Percentiles rank a stretch among this genome's conserved stretches.
Conservation (phyloP, 345 rosid genomes). For the Citrus australasica region DNA sequence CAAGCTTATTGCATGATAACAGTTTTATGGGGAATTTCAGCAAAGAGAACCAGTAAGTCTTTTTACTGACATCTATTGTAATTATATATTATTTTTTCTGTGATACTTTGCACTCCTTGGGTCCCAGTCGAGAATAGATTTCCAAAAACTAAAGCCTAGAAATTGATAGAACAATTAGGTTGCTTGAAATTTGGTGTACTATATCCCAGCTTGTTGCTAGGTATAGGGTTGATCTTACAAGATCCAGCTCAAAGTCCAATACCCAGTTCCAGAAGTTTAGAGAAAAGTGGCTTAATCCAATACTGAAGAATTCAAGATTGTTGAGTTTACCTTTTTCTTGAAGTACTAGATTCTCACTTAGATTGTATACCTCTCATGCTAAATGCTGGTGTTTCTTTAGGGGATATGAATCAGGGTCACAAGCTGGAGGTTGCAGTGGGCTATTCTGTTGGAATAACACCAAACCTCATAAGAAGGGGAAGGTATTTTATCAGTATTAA, state of each 20-base stretch:
- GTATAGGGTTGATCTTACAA: neutral
- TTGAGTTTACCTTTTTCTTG: too few relatives aligned
- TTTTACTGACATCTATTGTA: slow-evolving; percentile 16
- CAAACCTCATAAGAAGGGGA: slow-evolving; percentile 44
- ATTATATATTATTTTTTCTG: neutral
- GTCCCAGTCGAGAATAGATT: neutral
- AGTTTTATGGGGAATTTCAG: slow-evolving; percentile 39
- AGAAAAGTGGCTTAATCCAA: neutral
- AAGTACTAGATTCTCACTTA: neutral
- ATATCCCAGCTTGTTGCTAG: neutral
- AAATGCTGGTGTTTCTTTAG: slow-evolving; percentile 30
- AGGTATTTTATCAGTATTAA: slow-evolving; percentile 38
- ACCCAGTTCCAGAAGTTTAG: neutral
- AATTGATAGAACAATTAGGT: neutral
- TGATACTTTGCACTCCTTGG: neutral
- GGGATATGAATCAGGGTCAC: slow-evolving; percentile 84
- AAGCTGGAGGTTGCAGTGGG: slow-evolving; percentile 69
- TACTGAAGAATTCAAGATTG: too few relatives aligned
- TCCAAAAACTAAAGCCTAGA: neutral
- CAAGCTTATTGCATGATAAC: slow-evolving; percentile 74
- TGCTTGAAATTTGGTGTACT: neutral
- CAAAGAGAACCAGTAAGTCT: slow-evolving; percentile 83
- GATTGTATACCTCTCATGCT: neutral
- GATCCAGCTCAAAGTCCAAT: neutral
- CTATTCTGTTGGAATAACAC: slow-evolving; percentile 79